phyloP scores from a whole-genome alignment of 805 yeast genomes.

The Blastobotrys robertii region DNA sequence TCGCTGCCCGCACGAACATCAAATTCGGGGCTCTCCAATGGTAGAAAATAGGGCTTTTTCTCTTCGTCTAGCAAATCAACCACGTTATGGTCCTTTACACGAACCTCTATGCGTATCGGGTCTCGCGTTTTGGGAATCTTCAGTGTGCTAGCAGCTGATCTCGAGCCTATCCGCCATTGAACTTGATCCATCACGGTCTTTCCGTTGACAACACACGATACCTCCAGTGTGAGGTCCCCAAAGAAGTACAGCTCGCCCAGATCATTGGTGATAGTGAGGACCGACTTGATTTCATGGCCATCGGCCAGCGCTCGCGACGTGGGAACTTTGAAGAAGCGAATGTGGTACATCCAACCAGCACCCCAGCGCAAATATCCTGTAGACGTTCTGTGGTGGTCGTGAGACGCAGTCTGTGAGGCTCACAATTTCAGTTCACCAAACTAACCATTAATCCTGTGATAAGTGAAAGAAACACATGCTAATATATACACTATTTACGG shows the following conservation, averaged over 20 bases:
- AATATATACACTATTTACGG: too few relatives aligned
- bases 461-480: too few relatives aligned
- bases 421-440: too few relatives aligned
- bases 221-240: slow-evolving; percentile 19
- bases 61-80: slow-evolving; percentile 6
- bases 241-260: slow-evolving; percentile 33
- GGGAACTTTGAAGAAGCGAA: slow-evolving; percentile 29
- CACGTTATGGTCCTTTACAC: background rate
- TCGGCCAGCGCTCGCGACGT: slow-evolving; percentile 1
- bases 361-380: too few relatives aligned
- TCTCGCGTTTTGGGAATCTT: background rate
- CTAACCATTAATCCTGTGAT: too few relatives aligned
- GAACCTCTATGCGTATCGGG: background rate
- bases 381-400: background rate
- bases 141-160: slow-evolving; percentile 2
- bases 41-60: slow-evolving; percentile 4
- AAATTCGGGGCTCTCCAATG: slow-evolving; percentile 3
- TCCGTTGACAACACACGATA: background rate
- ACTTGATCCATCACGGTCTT: background rate
- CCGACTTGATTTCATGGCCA: slow-evolving; percentile 7
- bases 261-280: slow-evolving; percentile 29
- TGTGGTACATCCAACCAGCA: slow-evolving; percentile 30
- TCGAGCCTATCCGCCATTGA: slow-evolving; percentile 13
- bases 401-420: background rate
- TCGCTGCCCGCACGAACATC: background rate